Base-by-base conservation (phyloP, 2,329 filamentous ascomycete species). In the Ceratocystis cubensis region DNA sequence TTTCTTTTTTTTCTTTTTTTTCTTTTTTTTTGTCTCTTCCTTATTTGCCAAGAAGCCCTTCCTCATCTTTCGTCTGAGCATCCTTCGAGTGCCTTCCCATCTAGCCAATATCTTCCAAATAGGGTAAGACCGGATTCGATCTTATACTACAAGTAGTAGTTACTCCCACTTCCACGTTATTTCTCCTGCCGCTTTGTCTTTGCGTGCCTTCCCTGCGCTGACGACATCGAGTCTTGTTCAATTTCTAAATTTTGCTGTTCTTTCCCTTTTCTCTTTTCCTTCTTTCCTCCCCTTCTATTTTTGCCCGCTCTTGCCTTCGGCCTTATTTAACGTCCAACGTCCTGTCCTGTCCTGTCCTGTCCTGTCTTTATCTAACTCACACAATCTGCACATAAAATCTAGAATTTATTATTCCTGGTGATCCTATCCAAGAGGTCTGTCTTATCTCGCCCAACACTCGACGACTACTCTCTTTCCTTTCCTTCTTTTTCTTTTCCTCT, bases 151-250 rank as follows among this genome's bases (percentile, higher is more conserved):
- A 57, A 57, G 53, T 15, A 57, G 53, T 17, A 57, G 53, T 57
- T 57, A 28, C 53, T 57, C 53, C n/a, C 53, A 57, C 53, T 57
- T 57, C 53, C 53, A 57, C 53, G 53, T 57, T 57, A 37, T 57
- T 57, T 13, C 53, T 57, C 53, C 53, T 37, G 53, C 53, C 53
- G 53, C 3, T 30, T 30, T 57, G 53, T 57, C 53, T 57, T 57
- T 57, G 25, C n/a, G 53, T 33, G 17, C 53, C 53, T 57, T 57
- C 53, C 25, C 30, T 57, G 53, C 7, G 53, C n/a, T 57, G 53
- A 57, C 25, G 53, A 57, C 53, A 57, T 57, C 53, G 53, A 57
- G 53, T 57, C 61, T 48, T 48, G 61, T 20, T 25, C 48, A 10
- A 13, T 41, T 63, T 63, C 30, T 44, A 22, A 41, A 46, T 44